These are phyloP conservation scores for Aspergillus pseudoviridinutans DNA, from an alignment of 2,329 filamentous ascomycete genomes.

Conservation along the genomic window DNA sequence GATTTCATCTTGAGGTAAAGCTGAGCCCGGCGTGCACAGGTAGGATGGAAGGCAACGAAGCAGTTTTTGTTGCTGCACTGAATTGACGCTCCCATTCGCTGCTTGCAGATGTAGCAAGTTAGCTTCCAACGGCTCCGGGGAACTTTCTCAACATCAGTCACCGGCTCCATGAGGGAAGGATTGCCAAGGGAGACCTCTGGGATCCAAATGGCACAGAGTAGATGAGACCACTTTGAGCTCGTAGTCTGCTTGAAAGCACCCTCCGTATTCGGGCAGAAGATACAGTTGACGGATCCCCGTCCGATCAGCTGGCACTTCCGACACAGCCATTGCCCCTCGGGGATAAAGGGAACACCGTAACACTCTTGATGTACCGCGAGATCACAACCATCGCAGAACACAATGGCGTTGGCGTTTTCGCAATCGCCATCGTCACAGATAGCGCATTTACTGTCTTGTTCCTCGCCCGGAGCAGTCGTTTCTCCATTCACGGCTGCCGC, in stretches of 20 bases:
- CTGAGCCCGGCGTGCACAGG: constrained; percentile 81
- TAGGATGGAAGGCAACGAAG: constrained; percentile 95
- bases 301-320: constrained; percentile 95
- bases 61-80: constrained; percentile 98
- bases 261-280: constrained; percentile 96
- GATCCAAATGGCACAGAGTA: constrained; percentile 97
- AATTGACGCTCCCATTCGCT: constrained; percentile 97
- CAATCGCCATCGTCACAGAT: constrained; percentile 99
- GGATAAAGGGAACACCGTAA: constrained; percentile 97
- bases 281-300: constrained; percentile 86
- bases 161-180: constrained; percentile 95
- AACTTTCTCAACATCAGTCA: constrained; percentile 97
- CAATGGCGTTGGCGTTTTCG: constrained; percentile 98
- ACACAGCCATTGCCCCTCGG: constrained; percentile 97
- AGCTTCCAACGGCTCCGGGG: constrained; percentile 92
- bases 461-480: constrained; percentile 72
- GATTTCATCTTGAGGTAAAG: constrained; percentile 97
- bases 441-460: constrained; percentile 94
- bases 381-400: constrained; percentile 98
- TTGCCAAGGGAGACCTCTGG: constrained; percentile 95
- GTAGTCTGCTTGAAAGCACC: constrained; percentile 98
- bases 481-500: constrained; percentile 95
- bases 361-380: constrained; percentile 97
- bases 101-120: constrained; percentile 92
- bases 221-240: constrained; percentile 91